phyloP scores from a whole-genome alignment of 108 stramenopile species.

The Cylindrotheca fusiformis region DNA sequence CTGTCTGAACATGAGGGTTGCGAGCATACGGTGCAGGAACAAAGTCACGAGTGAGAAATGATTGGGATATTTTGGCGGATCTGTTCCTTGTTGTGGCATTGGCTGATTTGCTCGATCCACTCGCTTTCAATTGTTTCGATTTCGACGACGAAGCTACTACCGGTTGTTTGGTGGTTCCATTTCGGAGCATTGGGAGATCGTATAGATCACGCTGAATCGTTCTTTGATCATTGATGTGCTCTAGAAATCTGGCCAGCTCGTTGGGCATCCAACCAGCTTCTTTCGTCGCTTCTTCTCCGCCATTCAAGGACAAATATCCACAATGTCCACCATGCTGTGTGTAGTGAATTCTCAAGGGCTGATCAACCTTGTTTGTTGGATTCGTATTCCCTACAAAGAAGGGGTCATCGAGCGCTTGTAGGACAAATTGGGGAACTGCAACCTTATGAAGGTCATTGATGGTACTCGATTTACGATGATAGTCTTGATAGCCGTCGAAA shows the following conservation, averaged over 20 bases:
- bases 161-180: background rate
- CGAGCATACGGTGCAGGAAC: slow-evolving; percentile 27
- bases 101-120: no score
- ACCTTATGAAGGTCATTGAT: slow-evolving; percentile 45
- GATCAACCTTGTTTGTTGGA: slow-evolving; percentile 22
- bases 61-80: slow-evolving; percentile 16
- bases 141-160: no score
- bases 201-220: background rate
- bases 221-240: slow-evolving; percentile 30
- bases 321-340: slow-evolving; percentile 64
- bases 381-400: slow-evolving; percentile 47
- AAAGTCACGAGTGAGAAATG: slow-evolving; percentile 41
- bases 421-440: slow-evolving; percentile 58
- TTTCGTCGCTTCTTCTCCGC: slow-evolving; percentile 18
- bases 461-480: slow-evolving; percentile 59
- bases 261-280: slow-evolving; percentile 24
- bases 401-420: slow-evolving; percentile 81
- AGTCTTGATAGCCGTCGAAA: slow-evolving; percentile 61
- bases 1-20: slow-evolving; percentile 68
- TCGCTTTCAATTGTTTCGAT: no score
- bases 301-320: slow-evolving; percentile 46
- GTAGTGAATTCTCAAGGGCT: slow-evolving; percentile 13
- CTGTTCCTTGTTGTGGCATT: background rate
- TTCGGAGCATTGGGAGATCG: background rate
- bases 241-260: slow-evolving; percentile 44